phyloP scores from a whole-genome alignment of 805 yeast species.

The Ogataea trehalophila region DNA sequence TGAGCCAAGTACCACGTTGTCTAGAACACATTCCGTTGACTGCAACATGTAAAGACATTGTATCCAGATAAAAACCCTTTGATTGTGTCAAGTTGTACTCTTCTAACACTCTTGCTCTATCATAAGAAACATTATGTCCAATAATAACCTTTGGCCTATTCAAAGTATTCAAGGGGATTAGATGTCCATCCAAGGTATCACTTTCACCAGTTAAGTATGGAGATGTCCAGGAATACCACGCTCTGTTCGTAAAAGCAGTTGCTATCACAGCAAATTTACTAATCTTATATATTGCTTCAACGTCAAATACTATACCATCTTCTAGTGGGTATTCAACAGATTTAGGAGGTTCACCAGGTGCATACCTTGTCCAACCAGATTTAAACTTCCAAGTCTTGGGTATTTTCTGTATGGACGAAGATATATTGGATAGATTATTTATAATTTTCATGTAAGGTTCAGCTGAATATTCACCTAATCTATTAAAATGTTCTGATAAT shows the following conservation, averaged over 20 bases:
- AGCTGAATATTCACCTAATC: constrained; percentile 54
- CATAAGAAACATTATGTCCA: constrained; percentile 91
- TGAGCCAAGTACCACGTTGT: constrained; percentile 77
- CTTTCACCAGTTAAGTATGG: constrained; percentile 67
- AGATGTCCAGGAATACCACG: constrained; percentile 95
- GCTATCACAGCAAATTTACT: constrained; percentile 78
- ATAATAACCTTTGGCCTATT: constrained; percentile 54
- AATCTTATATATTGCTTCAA: constrained; percentile 75
- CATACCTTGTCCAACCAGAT: constrained; percentile 83
- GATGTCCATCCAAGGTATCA: constrained; percentile 44
- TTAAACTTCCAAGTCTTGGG: constrained; percentile 53
- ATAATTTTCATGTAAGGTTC: constrained; percentile 57
- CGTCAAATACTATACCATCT: constrained; percentile 76
- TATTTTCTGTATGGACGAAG: constrained; percentile 27
- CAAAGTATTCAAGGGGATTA: constrained; percentile 68
- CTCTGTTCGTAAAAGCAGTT: constrained; percentile 65
- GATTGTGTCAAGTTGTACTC: constrained; percentile 70
- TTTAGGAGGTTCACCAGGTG: constrained; percentile 45
- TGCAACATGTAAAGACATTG: constrained; percentile 90
- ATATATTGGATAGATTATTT: constrained; percentile 36
- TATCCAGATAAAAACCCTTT: constrained; percentile 78
- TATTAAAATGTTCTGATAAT: constrained; percentile 81
- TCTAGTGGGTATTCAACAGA: constrained; percentile 68
- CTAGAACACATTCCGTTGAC: constrained; percentile 88
- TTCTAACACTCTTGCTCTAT: constrained; percentile 78